Percentiles rank a stretch among this genome's conserved stretches.
These are phyloP conservation scores for Apiospora arundinis DNA, from an alignment of 2,329 filamentous ascomycete species.

Conservation along the genomic window DNA sequence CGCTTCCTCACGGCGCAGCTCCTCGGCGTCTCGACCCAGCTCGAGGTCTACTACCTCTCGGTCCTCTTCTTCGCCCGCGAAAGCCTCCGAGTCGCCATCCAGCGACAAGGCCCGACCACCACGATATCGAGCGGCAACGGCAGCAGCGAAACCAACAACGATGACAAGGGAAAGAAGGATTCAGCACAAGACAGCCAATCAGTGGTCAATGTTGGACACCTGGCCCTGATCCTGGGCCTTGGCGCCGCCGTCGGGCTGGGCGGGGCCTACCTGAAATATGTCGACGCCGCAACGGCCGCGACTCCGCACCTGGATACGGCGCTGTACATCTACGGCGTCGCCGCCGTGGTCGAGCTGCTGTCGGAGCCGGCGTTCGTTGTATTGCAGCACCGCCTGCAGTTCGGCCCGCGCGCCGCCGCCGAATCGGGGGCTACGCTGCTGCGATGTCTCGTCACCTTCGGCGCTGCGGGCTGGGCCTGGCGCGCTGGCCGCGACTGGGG, in stretches of 20 bases:
- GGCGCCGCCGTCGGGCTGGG: conserved; percentile 69
- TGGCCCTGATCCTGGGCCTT: conserved; percentile 74
- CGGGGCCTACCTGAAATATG: conserved; percentile 67
- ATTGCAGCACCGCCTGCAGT: conserved; percentile 80
- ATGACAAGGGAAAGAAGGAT: conserved; percentile 25
- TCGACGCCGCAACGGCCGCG: conserved; percentile 52
- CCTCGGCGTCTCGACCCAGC: conserved; percentile 84
- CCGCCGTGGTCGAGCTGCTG: conserved; percentile 74
- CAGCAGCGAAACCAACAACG: conserved; percentile 29
- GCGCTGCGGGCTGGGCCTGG: conserved; percentile 69
- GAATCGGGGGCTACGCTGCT: conserved; percentile 83
- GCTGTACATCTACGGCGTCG: conserved; percentile 61
- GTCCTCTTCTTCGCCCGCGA: conserved; percentile 96
- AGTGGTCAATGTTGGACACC: conserved; percentile 86
- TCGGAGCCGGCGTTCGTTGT: conserved; percentile 91
- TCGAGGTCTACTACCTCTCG: conserved; percentile 91
- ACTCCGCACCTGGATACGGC: conserved; percentile 68
- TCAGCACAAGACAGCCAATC: conserved; percentile 64
- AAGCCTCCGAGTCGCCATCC: conserved; percentile 87
- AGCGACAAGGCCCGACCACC: conserved; percentile 65
- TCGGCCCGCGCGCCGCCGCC: conserved; percentile 79
- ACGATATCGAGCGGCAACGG: conserved; percentile 32
- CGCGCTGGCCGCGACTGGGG: conserved; percentile 63
- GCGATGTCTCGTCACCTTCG: conserved; percentile 79
- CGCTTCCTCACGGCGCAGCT: conserved; percentile 86